Evolutionary conservation across 257 asterid species (phyloP), one percentile per base, ranked within the genome.

Genomic region (Thymus quinquecostatus): DNA sequence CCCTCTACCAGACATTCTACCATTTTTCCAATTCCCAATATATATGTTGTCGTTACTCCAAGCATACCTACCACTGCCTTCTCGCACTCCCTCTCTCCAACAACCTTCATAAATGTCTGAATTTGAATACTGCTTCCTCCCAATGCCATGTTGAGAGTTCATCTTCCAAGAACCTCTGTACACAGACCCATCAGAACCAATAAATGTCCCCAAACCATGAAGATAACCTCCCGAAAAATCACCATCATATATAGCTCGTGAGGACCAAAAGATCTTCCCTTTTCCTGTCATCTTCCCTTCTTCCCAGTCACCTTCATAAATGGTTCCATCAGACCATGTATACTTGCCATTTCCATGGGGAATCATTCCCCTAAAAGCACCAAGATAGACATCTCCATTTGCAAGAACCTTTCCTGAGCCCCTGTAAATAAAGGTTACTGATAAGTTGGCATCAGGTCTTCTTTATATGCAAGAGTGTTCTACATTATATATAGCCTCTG

Each of bases 231-330:
- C 94, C 44, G 96, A 87, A 69, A 92, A 90, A 61, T 95, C 98
- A 70, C 98, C 99, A 64, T 89, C 99, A 68, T 86, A 95, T 21
- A 79, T 81, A 60, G 89, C 82, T 74, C 83, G 87, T n/a, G 99
- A 83, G 30, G 92, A 82, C 97, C 97, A 95, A 65, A 61, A 28
- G 45, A 95, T 84, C 79, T 81, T 86, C 59, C 99, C 99, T 81
- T 86, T 92, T 58, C 99, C 98, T 2, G 94, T 85, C 96, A 90
- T 88, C 79, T 90, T 92, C 76, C 99, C 99, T 63, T 79, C 86
- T 70, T 75, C 92, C 98, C 98, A 95, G 12, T 89, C 95, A 73
- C 99, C 99, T 70, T 87, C 92, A 71, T 89, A 92, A 73, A 83
- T 53, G 4, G 96, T 86, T 79, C 99, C 96, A 71, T 95, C 86